Evolutionary conservation across 495 filamentous ascomycete species (phyloP), one percentile per base, ranked within the genome.

Genomic region (Polyplosphaeria fusca): DNA sequence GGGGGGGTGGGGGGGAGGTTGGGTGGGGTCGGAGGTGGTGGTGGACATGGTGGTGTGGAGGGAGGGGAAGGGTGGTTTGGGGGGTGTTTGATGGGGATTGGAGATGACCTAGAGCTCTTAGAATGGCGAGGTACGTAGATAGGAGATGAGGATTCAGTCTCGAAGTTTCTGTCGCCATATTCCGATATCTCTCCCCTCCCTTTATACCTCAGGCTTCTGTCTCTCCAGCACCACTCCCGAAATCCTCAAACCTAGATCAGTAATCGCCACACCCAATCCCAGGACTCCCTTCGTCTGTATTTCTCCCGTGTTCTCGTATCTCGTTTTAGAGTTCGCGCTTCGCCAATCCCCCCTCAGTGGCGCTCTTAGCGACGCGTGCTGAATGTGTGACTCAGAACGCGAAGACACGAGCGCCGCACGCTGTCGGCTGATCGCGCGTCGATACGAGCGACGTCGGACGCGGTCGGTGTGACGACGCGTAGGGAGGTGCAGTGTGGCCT

Each of bases 341-440:
- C 11, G 2, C 1, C 20, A 11, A 30, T 44, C 18, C 20, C 20
- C 27, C 40, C 24, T 38, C 12, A 32, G 47, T 52, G 40, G 55
- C 55, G 55, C 45, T 23, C 3, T 28, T 41, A 47, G 45, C 46
- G 54, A 58, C 55, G 55, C 55, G 55, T 51, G 47, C 46, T 19
- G 39, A 35, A 37, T 49, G 35, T 44, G 18, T 42, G 38, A 41
- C 9, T 18, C 9, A 7, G 39, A 13, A 18, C 11, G 5, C n/a
- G 30, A 7, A 28, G 52, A 52, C 55, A 52, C 55, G 55, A 58
- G 52, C 32, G 13, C 28, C 18, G 55, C 39, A 40, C 55, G 55
- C 13, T 46, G 55, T 58, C 55, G 46, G 27, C 7, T 58, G 55
- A 58, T 47, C n/a, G 13, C 47, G 55, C 28, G 47, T n/a, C n/a